Conservation (phyloP, 2,329 filamentous ascomycete species). For the Beauveria rudraprayagi region DNA sequence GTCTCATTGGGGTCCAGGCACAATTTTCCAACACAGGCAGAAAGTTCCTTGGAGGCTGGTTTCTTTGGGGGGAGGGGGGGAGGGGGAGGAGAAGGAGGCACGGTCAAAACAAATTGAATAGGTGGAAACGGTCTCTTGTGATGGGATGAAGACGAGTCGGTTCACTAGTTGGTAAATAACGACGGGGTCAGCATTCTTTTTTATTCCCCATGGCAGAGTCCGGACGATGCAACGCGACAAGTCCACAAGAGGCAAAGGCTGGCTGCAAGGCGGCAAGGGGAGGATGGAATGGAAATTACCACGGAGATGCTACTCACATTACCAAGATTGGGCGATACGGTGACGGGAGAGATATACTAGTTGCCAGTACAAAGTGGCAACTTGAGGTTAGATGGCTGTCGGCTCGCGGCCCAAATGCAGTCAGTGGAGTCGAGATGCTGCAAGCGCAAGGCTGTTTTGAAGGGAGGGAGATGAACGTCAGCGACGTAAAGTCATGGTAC, state of each 20-base stretch:
- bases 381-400: neutral
- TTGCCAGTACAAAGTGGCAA: neutral
- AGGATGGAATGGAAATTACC: constrained; percentile 12
- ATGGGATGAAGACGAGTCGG: neutral
- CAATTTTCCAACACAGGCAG: neutral
- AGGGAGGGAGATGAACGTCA: constrained; percentile 14
- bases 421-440: constrained; percentile 10
- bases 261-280: constrained; percentile 10
- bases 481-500: neutral
- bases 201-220: neutral
- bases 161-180: neutral
- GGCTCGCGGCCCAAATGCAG: neutral
- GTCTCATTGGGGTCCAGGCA: constrained; percentile 9
- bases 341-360: neutral
- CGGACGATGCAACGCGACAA: neutral
- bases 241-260: constrained; percentile 3
- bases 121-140: neutral
- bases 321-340: neutral
- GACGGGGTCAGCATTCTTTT: constrained; percentile 12
- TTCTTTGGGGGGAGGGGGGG: neutral
- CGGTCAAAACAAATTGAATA: neutral
- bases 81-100: neutral
- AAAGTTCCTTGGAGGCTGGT: neutral
- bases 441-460: constrained; percentile 8
- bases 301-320: constrained; percentile 11